A percentile compares a stretch with the other conserved stretches of the same genome.
Conservation (phyloP, 495 filamentous ascomycete species). For the Xylaria sp. region DNA sequence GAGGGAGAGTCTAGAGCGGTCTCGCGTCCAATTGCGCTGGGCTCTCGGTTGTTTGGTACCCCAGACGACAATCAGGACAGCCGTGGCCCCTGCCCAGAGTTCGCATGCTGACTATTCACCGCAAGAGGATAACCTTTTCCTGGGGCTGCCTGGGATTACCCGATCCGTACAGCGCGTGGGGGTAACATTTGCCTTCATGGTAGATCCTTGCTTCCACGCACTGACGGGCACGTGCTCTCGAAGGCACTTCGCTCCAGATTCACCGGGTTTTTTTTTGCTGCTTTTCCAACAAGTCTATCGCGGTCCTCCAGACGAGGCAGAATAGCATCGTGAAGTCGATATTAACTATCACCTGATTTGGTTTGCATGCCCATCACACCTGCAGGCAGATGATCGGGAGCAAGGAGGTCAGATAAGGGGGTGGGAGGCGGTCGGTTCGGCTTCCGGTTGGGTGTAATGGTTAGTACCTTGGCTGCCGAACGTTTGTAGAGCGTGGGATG, state of each 20-base stretch:
- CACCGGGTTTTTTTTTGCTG: neutral
- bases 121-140: constrained; percentile 19
- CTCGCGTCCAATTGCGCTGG: neutral
- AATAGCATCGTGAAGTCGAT: constrained; percentile 21
- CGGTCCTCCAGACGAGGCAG: neutral
- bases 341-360: constrained; percentile 23
- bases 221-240: neutral
- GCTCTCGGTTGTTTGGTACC: neutral
- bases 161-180: constrained; percentile 19
- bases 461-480: constrained; percentile 24
- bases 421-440: constrained; percentile 21
- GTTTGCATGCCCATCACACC: constrained; percentile 21
- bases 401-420: constrained; percentile 24
- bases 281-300: neutral
- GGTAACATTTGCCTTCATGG: constrained; percentile 14
- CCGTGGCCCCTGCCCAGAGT: constrained; percentile 16
- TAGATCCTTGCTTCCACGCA: neutral
- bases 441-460: constrained; percentile 19
- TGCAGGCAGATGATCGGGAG: constrained; percentile 25
- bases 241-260: neutral
- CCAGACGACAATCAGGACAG: constrained; percentile 8
- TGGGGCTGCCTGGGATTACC: too few relatives aligned
- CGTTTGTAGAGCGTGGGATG: constrained; percentile 20
- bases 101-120: neutral
- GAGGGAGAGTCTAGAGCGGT: constrained; percentile 9